Evolutionary conservation across 2,329 filamentous ascomycete genomes (phyloP), one percentile per base, ranked within the genome.

Genomic region (Fusarium fracticaudum): DNA sequence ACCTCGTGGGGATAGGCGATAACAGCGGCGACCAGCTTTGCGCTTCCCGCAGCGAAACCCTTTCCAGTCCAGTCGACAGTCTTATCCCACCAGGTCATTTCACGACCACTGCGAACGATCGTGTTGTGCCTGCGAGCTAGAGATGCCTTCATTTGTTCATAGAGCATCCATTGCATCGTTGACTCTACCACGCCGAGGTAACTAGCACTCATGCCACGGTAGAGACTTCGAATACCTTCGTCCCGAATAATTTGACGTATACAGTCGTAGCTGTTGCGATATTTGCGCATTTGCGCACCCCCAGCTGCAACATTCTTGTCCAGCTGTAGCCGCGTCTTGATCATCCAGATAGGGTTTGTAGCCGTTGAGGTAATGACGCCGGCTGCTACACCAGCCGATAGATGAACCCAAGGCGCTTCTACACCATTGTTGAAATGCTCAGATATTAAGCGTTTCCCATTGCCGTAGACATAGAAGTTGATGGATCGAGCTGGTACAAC

Each of bases 281-380:
- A 98, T 79, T 91, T 91, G 60, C 95, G 87, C 59, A 86, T 85
- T 61, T 85, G 84, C 33, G 84, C 81, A 44, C 86, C 87, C 33
- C 85, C 89, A 76, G 90, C 89, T 22, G 92, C 92, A 60, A 91
- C 89, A 80, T 93, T 94, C 85, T 95, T 97, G 85, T 98, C 95
- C 40, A 98, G 89, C 84, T 98, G 95, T 77, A 98, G 82, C 38
- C 95, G 88, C 45, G 95, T 98, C 87, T 98, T 98, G 80, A 98
- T 91, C 72, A 98, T 89, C 95, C 95, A 98, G 79, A 98, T 98
- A 4, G 95, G 95, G 83, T 98, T 98, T 43, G 95, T 98, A 29
- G 93, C 94, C 2, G 96, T 98, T 53, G 94, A 94, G 0, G 96
- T 98, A 12, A 92, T 91, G 48, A 98, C 89, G 5, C 95, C 95